These are phyloP conservation scores for Arxiozyma slooffiae DNA, from an alignment of 1,139 yeast species.

Conservation along the genomic window DNA sequence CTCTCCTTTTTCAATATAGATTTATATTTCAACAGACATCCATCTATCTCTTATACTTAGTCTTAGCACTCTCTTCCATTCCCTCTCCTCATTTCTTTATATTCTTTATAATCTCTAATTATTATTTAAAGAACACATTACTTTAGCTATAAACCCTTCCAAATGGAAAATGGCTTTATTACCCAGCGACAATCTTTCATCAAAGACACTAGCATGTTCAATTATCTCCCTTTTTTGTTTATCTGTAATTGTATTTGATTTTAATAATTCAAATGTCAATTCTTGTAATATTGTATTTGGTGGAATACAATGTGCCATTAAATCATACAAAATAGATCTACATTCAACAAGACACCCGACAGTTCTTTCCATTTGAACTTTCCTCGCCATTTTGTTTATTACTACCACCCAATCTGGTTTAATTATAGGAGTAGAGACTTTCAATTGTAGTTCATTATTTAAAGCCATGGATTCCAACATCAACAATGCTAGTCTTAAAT, in stretches of 20 bases:
- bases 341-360: conserved; percentile 67
- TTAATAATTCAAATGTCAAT: conserved; percentile 49
- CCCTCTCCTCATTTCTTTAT: neutral
- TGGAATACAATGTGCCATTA: conserved; percentile 88
- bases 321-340: conserved; percentile 70
- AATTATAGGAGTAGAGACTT: conserved; percentile 39
- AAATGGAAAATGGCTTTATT: conserved; percentile 84
- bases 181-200: conserved; percentile 81
- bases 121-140: conserved; percentile 42
- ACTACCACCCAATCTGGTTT: conserved; percentile 86
- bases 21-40: neutral
- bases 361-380: conserved; percentile 49
- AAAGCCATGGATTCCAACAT: conserved; percentile 78
- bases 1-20: neutral
- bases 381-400: conserved; percentile 52
- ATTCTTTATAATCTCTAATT: neutral
- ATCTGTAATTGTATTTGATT: conserved; percentile 22
- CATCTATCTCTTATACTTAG: neutral
- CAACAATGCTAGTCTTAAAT: conserved; percentile 67
- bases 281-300: conserved; percentile 66
- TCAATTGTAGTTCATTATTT: conserved; percentile 48
- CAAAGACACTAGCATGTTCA: conserved; percentile 65
- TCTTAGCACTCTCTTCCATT: neutral
- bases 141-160: conserved; percentile 86
- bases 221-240: conserved; percentile 44